Percentiles rank a stretch among this genome's conserved stretches.
These are phyloP conservation scores for Diaporthe aspalathi DNA, from an alignment of 2,329 filamentous ascomycete species.

Conservation along the genomic window DNA sequence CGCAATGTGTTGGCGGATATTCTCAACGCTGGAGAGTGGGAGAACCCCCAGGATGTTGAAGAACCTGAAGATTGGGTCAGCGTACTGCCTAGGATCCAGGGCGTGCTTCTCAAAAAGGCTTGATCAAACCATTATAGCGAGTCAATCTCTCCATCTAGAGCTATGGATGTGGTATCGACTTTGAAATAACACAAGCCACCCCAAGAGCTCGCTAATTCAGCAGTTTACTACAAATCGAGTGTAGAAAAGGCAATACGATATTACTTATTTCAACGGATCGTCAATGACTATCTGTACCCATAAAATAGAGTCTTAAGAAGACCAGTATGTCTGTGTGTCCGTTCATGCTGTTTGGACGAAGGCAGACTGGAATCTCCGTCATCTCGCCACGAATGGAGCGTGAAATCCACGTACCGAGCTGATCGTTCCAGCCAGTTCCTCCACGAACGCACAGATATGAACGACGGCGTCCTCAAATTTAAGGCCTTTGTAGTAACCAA, in stretches of 20 bases:
- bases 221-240: too few species aligned
- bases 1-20: slow-evolving; percentile 10
- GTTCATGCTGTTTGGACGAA: too few species aligned
- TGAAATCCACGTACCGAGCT: neutral
- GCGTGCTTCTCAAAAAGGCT: slow-evolving; percentile 6
- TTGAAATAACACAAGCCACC: too few species aligned
- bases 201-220: too few species aligned
- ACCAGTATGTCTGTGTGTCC: too few species aligned
- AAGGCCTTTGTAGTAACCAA: neutral
- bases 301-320: too few species aligned
- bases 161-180: neutral
- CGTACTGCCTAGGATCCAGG: slow-evolving; percentile 1
- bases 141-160: neutral
- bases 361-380: too few species aligned
- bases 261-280: too few species aligned
- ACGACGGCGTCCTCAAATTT: neutral
- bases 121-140: neutral
- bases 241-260: too few species aligned
- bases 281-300: too few species aligned
- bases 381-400: too few species aligned
- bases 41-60: slow-evolving; percentile 4
- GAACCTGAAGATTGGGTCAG: slow-evolving; percentile 3
- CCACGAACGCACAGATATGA: neutral
- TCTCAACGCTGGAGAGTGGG: slow-evolving; percentile 16
- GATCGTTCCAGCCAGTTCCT: neutral